Conservation (phyloP, 2,329 filamentous ascomycete genomes). For the Whalleya microplaca region DNA sequence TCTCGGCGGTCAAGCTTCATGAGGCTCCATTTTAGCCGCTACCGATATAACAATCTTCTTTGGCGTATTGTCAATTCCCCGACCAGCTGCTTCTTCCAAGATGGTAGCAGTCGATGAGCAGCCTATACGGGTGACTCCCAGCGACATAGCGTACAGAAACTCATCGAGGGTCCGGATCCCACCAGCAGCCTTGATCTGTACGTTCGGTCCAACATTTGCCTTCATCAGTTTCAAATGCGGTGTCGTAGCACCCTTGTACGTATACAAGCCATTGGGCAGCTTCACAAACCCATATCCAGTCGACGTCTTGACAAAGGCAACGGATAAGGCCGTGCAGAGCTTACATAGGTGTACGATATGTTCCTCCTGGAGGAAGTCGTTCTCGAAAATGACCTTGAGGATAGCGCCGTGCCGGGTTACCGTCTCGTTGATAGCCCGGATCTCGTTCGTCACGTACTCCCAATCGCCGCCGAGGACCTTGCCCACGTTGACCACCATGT, state of each 20-base stretch:
- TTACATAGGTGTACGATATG: slow-evolving; percentile 57
- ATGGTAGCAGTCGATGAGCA: slow-evolving; percentile 59
- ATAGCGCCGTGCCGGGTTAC: slow-evolving; percentile 48
- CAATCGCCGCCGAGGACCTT: slow-evolving; percentile 60
- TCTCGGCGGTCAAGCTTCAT: neutral
- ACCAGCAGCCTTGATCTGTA: slow-evolving; percentile 62
- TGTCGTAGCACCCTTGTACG: slow-evolving; percentile 57
- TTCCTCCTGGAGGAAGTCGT: slow-evolving; percentile 55
- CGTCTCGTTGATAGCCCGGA: slow-evolving; percentile 51
- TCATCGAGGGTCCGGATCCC: slow-evolving; percentile 61
- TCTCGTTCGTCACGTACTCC: slow-evolving; percentile 58
- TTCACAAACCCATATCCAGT: slow-evolving; percentile 66
- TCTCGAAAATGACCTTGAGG: slow-evolving; percentile 67
- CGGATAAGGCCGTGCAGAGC: slow-evolving; percentile 54
- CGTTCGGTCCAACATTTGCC: slow-evolving; percentile 43
- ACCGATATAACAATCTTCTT: slow-evolving; percentile 4
- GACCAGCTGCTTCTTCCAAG: slow-evolving; percentile 54
- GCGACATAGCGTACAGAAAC: slow-evolving; percentile 54
- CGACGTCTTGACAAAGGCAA: slow-evolving; percentile 64
- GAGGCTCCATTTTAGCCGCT: neutral
- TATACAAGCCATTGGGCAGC: slow-evolving; percentile 53
- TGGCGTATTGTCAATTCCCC: slow-evolving; percentile 32
- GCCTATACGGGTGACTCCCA: slow-evolving; percentile 60
- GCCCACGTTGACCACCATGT: slow-evolving; percentile 65
- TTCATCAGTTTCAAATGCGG: slow-evolving; percentile 58